Evolutionary conservation across 192 early-diverging fungal genomes (phyloP).

Genomic region (Mortierella claussenii): DNA sequence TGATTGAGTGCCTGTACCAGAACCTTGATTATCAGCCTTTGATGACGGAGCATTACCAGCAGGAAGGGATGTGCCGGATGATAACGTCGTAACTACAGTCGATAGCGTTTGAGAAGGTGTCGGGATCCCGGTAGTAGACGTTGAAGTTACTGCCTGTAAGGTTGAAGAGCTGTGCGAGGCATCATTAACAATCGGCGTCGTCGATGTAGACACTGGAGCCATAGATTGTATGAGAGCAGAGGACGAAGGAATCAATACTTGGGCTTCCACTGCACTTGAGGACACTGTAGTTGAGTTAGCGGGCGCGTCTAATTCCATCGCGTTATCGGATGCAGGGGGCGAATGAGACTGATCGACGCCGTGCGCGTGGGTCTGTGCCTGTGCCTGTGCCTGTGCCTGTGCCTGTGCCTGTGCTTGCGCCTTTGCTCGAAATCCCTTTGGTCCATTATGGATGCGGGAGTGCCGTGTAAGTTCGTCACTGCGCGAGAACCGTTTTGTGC

Average conservation of each 20-base stretch:
- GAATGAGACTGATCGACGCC: too few relatives aligned
- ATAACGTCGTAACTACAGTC: neutral
- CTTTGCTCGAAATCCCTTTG: slow-evolving; percentile 60
- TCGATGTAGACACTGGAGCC: too few relatives aligned
- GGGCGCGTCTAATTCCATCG: neutral
- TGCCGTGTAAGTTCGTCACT: slow-evolving; percentile 86
- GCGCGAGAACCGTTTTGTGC: slow-evolving; percentile 80
- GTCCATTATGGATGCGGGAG: slow-evolving; percentile 64
- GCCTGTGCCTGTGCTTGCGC: slow-evolving; percentile 73
- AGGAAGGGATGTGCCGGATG: neutral
- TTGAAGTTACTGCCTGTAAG: neutral
- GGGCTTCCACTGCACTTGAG: too few relatives aligned
- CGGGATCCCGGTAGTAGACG: neutral
- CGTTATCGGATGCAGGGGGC: too few relatives aligned
- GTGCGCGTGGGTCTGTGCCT: slow-evolving; percentile 6
- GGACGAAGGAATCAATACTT: too few relatives aligned
- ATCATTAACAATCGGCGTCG: too few relatives aligned
- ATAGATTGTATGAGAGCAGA: neutral
- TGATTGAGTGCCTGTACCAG: neutral
- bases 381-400: slow-evolving; percentile 59
- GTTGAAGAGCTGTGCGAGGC: too few relatives aligned
- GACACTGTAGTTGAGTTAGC: neutral
- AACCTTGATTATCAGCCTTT: neutral
- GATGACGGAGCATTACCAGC: neutral
- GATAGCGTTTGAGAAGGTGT: neutral